Percentiles rank a stretch among this genome's conserved stretches.
These are phyloP conservation scores for Xylariaceae sp. DNA, from an alignment of 2,329 filamentous ascomycete genomes.

Conservation along the genomic window DNA sequence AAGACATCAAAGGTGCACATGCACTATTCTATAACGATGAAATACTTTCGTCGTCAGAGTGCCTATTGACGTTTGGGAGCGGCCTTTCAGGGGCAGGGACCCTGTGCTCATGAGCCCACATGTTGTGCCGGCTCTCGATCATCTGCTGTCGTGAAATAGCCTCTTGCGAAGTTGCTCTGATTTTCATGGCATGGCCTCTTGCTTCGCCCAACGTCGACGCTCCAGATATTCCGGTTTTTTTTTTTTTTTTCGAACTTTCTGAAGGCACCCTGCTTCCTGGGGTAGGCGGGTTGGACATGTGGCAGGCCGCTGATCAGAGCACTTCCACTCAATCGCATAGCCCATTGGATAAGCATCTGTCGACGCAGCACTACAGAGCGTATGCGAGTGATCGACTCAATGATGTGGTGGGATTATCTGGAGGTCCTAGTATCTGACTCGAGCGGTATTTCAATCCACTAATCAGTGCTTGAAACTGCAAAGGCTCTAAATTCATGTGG, in stretches of 20 bases:
- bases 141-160: neutral
- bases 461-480: no score
- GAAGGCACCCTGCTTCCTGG: neutral
- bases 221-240: neutral
- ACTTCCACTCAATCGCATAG: conserved; percentile 10
- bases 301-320: conserved; percentile 2
- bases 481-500: no score
- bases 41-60: no score
- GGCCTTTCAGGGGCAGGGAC: no score
- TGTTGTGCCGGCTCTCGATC: no score
- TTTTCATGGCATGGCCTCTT: neutral
- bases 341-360: conserved; percentile 8
- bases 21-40: no score
- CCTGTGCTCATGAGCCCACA: no score
- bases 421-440: no score
- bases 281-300: neutral
- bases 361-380: neutral
- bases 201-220: neutral
- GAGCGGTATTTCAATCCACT: no score
- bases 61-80: no score
- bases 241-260: conserved; percentile 13
- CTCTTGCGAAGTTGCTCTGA: neutral
- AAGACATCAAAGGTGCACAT: no score
- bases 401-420: conserved; percentile 11
- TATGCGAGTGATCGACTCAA: neutral